phyloP scores from a whole-genome alignment of 2,329 filamentous ascomycete species.

The Clonostachys byssicola region DNA sequence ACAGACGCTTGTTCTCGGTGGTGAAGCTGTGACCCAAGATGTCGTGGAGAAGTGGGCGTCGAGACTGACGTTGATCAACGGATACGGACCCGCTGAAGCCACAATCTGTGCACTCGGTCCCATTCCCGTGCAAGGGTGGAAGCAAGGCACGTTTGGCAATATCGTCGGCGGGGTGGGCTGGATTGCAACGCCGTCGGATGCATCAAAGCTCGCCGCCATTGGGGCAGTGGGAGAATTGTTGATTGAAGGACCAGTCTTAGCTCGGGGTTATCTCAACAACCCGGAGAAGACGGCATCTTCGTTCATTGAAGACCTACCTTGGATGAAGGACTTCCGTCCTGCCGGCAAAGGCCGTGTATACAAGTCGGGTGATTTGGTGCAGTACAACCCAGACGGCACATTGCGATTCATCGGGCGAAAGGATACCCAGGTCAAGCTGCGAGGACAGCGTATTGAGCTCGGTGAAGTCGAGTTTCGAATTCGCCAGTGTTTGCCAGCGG shows the following conservation, averaged over 20 bases:
- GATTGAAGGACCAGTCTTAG: slow-evolving; percentile 28
- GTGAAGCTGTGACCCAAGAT: slow-evolving; percentile 38
- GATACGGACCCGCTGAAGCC: slow-evolving; percentile 41
- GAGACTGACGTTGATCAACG: slow-evolving; percentile 27
- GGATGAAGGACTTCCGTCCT: slow-evolving; percentile 15
- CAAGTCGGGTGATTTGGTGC: slow-evolving; percentile 25
- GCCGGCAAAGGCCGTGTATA: slow-evolving; percentile 27
- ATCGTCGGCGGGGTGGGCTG: slow-evolving; percentile 4
- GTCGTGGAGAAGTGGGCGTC: slow-evolving; percentile 12
- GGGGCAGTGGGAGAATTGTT: not conserved
- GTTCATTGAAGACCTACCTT: slow-evolving; percentile 30
- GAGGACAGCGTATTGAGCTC: slow-evolving; percentile 43
- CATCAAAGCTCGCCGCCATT: not conserved
- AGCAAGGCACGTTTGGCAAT: slow-evolving; percentile 38
- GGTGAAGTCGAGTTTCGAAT: slow-evolving; percentile 12
- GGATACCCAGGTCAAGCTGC: slow-evolving; percentile 46
- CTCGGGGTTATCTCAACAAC: slow-evolving; percentile 23
- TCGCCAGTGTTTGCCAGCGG: not conserved
- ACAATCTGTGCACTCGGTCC: slow-evolving; percentile 13
- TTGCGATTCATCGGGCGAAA: slow-evolving; percentile 18
- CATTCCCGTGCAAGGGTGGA: slow-evolving; percentile 20
- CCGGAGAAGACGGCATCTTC: not conserved
- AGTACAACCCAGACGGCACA: slow-evolving; percentile 17
- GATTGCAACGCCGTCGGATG: slow-evolving; percentile 2
- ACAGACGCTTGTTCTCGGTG: slow-evolving; percentile 19